Evolutionary conservation across 2,329 filamentous ascomycete species (phyloP).

Genomic region (Botryotinia globosa): DNA sequence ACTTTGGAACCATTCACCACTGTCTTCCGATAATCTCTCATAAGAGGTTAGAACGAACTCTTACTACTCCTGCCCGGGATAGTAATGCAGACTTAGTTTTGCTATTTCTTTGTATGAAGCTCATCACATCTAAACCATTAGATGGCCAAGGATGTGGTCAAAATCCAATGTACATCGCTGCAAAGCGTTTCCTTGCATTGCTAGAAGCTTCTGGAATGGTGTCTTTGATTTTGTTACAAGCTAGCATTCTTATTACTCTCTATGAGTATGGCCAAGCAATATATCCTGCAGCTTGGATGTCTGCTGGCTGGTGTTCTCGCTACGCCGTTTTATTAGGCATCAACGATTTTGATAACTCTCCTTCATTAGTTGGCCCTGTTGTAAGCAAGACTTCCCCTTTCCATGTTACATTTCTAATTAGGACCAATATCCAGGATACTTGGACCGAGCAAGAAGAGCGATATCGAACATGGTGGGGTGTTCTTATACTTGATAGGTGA

Average conservation of each 20-base stretch:
- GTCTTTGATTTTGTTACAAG: slow-evolving; percentile 46
- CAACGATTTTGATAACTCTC: slow-evolving; percentile 40
- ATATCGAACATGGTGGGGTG: slow-evolving; percentile 48
- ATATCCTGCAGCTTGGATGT: slow-evolving; percentile 51
- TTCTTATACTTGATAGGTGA: slow-evolving; percentile 47
- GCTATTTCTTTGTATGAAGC: slow-evolving; percentile 50
- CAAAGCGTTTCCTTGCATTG: slow-evolving; percentile 44
- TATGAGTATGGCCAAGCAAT: slow-evolving; percentile 51
- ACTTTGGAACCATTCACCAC: slow-evolving; percentile 46
- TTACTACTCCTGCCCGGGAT: slow-evolving; percentile 44
- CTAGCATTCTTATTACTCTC: slow-evolving; percentile 45
- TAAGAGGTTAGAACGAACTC: slow-evolving; percentile 43
- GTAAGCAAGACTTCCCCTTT: slow-evolving; percentile 31
- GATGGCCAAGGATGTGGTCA: slow-evolving; percentile 41
- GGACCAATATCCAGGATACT: slow-evolving; percentile 37
- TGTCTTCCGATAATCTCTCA: slow-evolving; percentile 50
- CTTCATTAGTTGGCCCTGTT: slow-evolving; percentile 41
- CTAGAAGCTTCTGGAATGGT: slow-evolving; percentile 45
- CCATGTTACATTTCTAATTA: slow-evolving; percentile 4
- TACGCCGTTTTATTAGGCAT: slow-evolving; percentile 48
- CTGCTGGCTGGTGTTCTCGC: slow-evolving; percentile 45
- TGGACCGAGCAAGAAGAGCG: slow-evolving; percentile 50
- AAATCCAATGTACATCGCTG: slow-evolving; percentile 43
- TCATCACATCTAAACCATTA: slow-evolving; percentile 41
- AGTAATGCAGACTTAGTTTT: slow-evolving; percentile 47